phyloP scores from a whole-genome alignment of 1,284 basidiomycete species.

The Papiliotrema nemorosa region DNA sequence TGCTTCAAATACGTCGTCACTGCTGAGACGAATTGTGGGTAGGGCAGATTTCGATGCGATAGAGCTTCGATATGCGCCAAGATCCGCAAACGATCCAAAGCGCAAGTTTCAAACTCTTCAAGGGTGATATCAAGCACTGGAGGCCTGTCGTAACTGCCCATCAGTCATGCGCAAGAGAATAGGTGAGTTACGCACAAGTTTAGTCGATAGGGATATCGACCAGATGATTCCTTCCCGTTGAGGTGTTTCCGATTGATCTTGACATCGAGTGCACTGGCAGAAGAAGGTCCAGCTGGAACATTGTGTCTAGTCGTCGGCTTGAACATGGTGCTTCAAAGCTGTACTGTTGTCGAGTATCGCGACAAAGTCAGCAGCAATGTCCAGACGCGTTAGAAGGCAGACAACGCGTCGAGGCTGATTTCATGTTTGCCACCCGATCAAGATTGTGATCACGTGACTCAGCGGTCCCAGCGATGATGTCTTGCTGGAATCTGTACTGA shows the following conservation, averaged over 20 bases:
- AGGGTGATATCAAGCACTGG: slow-evolving; percentile 87
- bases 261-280: slow-evolving; percentile 30
- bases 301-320: slow-evolving; percentile 34
- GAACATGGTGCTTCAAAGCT: too few species aligned
- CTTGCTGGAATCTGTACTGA: too few species aligned
- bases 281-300: slow-evolving; percentile 14
- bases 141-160: slow-evolving; percentile 73
- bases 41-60: slow-evolving; percentile 48
- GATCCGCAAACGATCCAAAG: slow-evolving; percentile 77
- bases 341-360: too few species aligned
- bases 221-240: slow-evolving; percentile 17
- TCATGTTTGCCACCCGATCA: too few species aligned
- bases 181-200: slow-evolving; percentile 77
- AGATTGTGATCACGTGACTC: too few species aligned
- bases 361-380: too few species aligned
- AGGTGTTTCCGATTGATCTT: slow-evolving; percentile 37
- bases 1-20: slow-evolving; percentile 40
- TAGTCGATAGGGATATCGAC: slow-evolving; percentile 63
- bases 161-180: slow-evolving; percentile 1
- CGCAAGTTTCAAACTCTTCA: slow-evolving; percentile 92
- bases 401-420: too few species aligned
- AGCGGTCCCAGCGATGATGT: too few species aligned
- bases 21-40: slow-evolving; percentile 32
- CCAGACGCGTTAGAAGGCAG: too few species aligned
- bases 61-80: slow-evolving; percentile 91